Percentiles rank a stretch among this genome's conserved stretches.
Evolutionary conservation across 257 asterid genomes (phyloP).

Genomic region (Plantago elongata): DNA sequence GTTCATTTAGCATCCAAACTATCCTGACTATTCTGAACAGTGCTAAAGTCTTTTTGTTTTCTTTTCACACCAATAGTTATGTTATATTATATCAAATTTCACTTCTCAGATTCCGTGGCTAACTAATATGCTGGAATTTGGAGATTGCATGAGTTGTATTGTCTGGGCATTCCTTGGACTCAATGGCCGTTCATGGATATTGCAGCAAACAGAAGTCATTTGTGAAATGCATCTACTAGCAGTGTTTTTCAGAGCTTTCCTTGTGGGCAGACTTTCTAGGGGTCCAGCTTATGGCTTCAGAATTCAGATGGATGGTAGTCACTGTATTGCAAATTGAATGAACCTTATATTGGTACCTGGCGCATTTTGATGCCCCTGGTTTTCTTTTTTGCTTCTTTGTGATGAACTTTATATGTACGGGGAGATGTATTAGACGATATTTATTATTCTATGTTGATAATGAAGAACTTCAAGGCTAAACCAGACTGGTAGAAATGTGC

Average conservation of each 20-base stretch:
- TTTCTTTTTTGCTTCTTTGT: too few species aligned
- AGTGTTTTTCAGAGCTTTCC: conserved; percentile 13
- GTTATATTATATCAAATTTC: background rate
- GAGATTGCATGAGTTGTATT: conserved; percentile 7
- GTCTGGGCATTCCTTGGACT: conserved; percentile 17
- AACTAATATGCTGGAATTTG: conserved; percentile 26
- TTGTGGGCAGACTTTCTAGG: conserved; percentile 8
- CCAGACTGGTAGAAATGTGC: too few species aligned
- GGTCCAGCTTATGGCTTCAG: background rate
- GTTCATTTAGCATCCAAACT: background rate
- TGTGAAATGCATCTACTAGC: conserved; percentile 23
- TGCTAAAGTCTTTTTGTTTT: background rate
- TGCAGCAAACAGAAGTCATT: conserved; percentile 37
- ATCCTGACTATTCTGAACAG: background rate
- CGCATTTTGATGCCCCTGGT: too few species aligned
- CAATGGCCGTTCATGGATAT: conserved; percentile 29
- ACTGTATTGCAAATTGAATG: too few species aligned
- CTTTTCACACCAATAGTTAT: background rate
- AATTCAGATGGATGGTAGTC: too few species aligned
- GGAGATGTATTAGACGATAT: too few species aligned
- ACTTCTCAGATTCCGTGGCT: conserved; percentile 32
- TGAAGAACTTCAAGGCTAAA: too few species aligned
- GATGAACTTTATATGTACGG: too few species aligned
- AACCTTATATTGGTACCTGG: too few species aligned
- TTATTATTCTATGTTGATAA: too few species aligned